Evolutionary conservation across 345 rosid genomes (phyloP).

Genomic region (Salix koriyanagi): DNA sequence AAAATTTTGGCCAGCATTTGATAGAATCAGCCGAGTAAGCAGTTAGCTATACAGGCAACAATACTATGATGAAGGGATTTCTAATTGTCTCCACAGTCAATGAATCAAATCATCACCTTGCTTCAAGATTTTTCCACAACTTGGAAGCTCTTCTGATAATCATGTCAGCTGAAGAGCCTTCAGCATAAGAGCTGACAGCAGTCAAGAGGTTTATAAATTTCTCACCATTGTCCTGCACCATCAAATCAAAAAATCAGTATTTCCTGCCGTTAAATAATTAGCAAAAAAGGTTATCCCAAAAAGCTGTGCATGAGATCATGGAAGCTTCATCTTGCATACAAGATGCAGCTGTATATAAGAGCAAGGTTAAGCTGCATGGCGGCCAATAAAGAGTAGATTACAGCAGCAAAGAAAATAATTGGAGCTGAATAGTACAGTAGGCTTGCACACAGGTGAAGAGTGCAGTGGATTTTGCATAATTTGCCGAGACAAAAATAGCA

Average conservation of each 20-base stretch:
- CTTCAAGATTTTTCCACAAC: slow-evolving; percentile 65
- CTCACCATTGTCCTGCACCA: slow-evolving; percentile 75
- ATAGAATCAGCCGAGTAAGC: too few species aligned
- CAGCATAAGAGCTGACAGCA: slow-evolving; percentile 80
- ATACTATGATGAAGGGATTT: background rate
- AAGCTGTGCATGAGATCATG: too few species aligned
- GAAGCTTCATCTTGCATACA: too few species aligned
- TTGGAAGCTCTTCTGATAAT: slow-evolving; percentile 55
- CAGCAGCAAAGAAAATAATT: too few species aligned
- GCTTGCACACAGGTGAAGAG: too few species aligned
- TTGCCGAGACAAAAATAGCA: too few species aligned
- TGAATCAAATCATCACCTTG: background rate
- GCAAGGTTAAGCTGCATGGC: too few species aligned
- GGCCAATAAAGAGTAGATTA: too few species aligned
- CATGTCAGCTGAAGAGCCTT: slow-evolving; percentile 86
- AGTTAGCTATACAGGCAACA: background rate
- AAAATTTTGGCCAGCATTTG: too few species aligned
- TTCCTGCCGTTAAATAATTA: background rate
- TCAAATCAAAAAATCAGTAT: slow-evolving; percentile 1
- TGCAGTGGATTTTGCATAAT: too few species aligned
- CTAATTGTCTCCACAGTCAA: background rate
- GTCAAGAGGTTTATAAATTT: slow-evolving; percentile 66
- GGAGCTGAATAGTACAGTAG: too few species aligned
- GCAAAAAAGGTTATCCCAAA: background rate
- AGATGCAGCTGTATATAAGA: too few species aligned